Evolutionary conservation across 2,329 filamentous ascomycete species (phyloP), one percentile per base, ranked within the genome.

Genomic region (Cladosporium colombiae): DNA sequence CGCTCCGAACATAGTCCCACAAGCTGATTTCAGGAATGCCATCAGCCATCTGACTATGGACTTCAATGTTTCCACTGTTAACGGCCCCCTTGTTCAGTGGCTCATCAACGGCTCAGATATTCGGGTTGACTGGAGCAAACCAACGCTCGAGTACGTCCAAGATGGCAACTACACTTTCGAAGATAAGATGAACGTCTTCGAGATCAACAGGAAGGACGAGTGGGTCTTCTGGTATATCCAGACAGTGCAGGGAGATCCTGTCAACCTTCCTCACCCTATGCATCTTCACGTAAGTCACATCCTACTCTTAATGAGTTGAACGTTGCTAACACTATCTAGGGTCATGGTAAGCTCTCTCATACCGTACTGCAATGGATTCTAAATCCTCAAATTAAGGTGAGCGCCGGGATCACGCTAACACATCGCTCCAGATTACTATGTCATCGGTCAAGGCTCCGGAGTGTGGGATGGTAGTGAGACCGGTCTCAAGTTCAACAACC

Each of bases 131-230:
- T 82, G 80, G 80, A 72, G 76, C 49, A 74, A 79, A 25, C 82
- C 82, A 1, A 81, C 80, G 0, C 70, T 84, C 5, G 71, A 81
- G 65, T 82, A 81, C 21, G 73, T 81, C n/a, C 73, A 81, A 5
- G 72, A 78, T 27, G 70, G 72, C 40, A 79, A 81, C 13, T 77
- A 75, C 46, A 77, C 68, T 71, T 82, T 79, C 67, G 76, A 79
- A 1, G 55, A 61, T 1, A 69, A 68, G 13, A 76, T 77, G 67
- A 81, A 81, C 68, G 69, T 82, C 49, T 76, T 82, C 55, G 74
- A 79, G 46, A 63, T 72, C 4, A 67, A 69, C 8, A 63, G 64
- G 3, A 66, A 68, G 31, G 69, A 67, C 16, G 52, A 66, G 16
- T 77, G 75, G 75, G 73, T 70, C 4, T 77, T 76, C 66, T 76